A percentile compares a stretch with the other conserved stretches of the same genome.
Conservation (phyloP, 352 stramenopile species). For the Phytophthora kernoviae region DNA sequence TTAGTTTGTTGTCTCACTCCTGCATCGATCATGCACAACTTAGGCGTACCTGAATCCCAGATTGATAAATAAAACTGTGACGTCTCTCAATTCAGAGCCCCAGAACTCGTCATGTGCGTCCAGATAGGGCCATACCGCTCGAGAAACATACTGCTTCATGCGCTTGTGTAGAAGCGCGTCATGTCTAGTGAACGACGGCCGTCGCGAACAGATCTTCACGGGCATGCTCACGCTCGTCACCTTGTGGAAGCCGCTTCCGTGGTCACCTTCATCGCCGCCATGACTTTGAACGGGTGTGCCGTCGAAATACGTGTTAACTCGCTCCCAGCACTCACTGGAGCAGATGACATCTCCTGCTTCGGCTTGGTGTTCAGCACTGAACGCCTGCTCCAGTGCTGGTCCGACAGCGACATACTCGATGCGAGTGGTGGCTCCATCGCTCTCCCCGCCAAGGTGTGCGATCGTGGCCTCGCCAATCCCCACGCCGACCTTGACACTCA, state of each 20-base stretch:
- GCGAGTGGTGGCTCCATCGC: constrained; percentile 74
- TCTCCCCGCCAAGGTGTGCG: constrained; percentile 89
- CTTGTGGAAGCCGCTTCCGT: constrained; percentile 52
- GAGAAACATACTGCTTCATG: constrained; percentile 92
- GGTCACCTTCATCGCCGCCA: constrained; percentile 1
- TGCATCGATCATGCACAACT: constrained; percentile 8
- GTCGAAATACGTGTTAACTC: constrained; percentile 68
- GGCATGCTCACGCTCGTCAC: constrained; percentile 59
- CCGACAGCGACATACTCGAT: constrained; percentile 94
- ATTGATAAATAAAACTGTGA: constrained; percentile 95
- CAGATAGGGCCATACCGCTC: constrained; percentile 92
- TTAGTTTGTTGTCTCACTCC: neutral
- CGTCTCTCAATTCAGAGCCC: constrained; percentile 90
- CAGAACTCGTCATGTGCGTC: constrained; percentile 93
- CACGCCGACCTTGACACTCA: constrained; percentile 96
- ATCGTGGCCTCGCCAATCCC: constrained; percentile 88
- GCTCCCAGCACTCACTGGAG: constrained; percentile 81
- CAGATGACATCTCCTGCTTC: constrained; percentile 91
- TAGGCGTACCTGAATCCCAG: constrained; percentile 83
- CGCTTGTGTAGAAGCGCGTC: constrained; percentile 81
- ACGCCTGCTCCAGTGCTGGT: constrained; percentile 91
- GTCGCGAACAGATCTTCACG: constrained; percentile 69
- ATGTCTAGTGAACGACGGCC: constrained; percentile 77
- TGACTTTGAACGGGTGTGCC: constrained; percentile 42
- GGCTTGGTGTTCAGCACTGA: constrained; percentile 87